Evolutionary conservation across 225 moss, liverwort and hornwort species (phyloP), one percentile per base, ranked within the genome.

Genomic region (Straminergon stramineum): DNA sequence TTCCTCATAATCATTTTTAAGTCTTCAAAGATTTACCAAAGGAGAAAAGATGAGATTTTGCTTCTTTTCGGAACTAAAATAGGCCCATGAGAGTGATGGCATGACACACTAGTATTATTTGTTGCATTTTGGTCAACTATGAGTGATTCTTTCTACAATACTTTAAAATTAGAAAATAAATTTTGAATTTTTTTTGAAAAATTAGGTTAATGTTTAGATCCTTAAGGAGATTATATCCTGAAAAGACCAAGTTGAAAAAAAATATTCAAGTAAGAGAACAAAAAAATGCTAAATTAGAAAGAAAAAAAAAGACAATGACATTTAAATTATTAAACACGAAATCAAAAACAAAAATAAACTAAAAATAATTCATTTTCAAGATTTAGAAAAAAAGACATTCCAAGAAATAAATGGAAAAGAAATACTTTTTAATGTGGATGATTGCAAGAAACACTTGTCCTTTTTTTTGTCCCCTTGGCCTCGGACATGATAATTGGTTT

Each of bases 221-320:
- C 1, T 2, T 32, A 0, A 20, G 0, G 17, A 32, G 4, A 19
- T 51, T 31, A 31, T 48, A 32, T 20, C 2, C 0, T 28, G 2
- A 4, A 5, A 31, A 48, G 0, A 31, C 12, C 0, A 7, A 51
- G 2, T 17, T 75, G 12, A 51, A 51, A 10, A 48, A 45, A 51
- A 12, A 20, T 2, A 0, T 19, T 5, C 1, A 11, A 48, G 4
- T 43, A 32, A 1, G 4, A 32, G 1, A 28, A 45, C 0, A 17
- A 2, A 17, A 28, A 31, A 51, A 7, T 51, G 4, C 31, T 20
- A 30, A 17, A 32, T 75, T 9, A 31, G 0, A 51, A 51, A n/a
- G n/a, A 2, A 51, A 43, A 75, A 31, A 11, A 19, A 4, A 32
- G 13, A 19, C 10, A 51, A 32, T 6, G 0, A 75, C 0, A 20